Evolutionary conservation across 345 rosid species (phyloP), one percentile per base, ranked within the genome.

Genomic region (Adansonia digitata): DNA sequence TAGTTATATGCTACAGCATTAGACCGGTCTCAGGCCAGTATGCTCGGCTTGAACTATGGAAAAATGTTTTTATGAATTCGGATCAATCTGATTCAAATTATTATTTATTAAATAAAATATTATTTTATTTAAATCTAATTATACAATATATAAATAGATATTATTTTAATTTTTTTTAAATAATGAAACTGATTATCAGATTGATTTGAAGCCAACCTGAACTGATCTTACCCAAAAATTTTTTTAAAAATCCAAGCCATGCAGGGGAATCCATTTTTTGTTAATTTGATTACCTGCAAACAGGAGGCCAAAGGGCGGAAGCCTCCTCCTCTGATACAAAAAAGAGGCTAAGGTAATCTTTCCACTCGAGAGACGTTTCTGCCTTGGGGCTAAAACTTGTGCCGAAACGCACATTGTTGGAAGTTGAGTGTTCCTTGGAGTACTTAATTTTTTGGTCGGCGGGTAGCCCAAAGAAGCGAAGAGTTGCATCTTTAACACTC

Each of bases 281-380:
- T 53, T 24, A 53, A 53, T 20, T 53, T 46, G 51, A 46, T 24
- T 70, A 78, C 81, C 74, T 83, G 86, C 86, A 84, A 29, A 35
- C 80, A 70, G 77, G 43, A 52, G 83, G 84, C 81, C 83, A 74
- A 18, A 77, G 17, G 6, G 83, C 71, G n/a, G 76, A 53, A 79
- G 81, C 79, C 35, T 77, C 81, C 5, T 77, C 82, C 6, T 77
- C 78, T 0, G 81, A 77, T 20, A 77, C 81, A 24, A 79, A 81
- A 59, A 81, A 69, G 53, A 76, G 77, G 60, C 87, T 81, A 4
- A 77, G 81, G 27, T 59, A 84, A 64, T 84, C 87, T 66, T 81
- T 81, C 85, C 79, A 79, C 67, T 79, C 84, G 24, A 84, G 56
- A 46, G 81, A 79, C 75, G 60, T 77, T 75, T 80, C 86, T 2